phyloP scores from a whole-genome alignment of 176 grass and related monocot genomes.

The Poa pratensis region DNA sequence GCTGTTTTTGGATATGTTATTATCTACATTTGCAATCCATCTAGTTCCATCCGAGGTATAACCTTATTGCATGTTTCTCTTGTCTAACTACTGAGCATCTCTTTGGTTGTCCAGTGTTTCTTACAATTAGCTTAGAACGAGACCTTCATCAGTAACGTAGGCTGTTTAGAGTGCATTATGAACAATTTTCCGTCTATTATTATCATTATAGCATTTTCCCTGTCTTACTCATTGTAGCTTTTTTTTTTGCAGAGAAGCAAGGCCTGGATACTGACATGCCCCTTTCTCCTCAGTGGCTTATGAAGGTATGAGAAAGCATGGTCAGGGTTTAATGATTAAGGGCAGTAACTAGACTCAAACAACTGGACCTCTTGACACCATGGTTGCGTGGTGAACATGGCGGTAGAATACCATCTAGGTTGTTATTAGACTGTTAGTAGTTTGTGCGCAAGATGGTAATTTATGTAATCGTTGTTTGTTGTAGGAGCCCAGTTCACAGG shows the following conservation, averaged over 20 bases:
- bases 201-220: neutral
- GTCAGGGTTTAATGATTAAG: constrained; percentile 16
- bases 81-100: too few relatives aligned
- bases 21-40: neutral
- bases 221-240: constrained; percentile 20
- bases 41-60: neutral
- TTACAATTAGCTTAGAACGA: constrained; percentile 7
- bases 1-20: neutral
- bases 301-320: constrained; percentile 75
- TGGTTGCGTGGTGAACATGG: constrained; percentile 2
- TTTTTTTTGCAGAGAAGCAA: constrained; percentile 60
- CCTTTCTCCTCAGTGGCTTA: constrained; percentile 99
- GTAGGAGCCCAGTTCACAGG: constrained; percentile 66
- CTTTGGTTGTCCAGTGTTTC: neutral
- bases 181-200: neutral
- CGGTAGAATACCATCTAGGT: neutral
- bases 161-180: neutral
- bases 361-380: constrained; percentile 4
- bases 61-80: constrained; percentile 31
- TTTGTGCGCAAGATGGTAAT: neutral
- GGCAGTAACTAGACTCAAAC: constrained; percentile 18
- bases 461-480: constrained; percentile 36
- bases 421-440: constrained; percentile 22
- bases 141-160: neutral
- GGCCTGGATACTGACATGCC: constrained; percentile 77